Evolutionary conservation across 192 early-diverging fungal genomes (phyloP).

Genomic region (Coemansia sp.): DNA sequence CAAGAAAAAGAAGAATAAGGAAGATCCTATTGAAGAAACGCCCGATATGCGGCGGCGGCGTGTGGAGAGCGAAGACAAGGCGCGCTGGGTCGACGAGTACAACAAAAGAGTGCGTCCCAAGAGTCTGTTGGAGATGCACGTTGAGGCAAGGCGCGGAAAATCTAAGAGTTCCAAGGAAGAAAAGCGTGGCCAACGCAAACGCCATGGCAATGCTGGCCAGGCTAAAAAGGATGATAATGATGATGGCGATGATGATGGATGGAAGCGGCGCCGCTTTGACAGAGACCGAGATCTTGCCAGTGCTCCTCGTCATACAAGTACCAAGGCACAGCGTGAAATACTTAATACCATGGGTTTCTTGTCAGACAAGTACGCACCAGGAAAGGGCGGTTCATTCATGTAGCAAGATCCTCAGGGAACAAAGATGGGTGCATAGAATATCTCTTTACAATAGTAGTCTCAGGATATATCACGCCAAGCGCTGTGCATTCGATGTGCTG

Average conservation of each 20-base stretch:
- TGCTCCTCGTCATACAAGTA: neutral
- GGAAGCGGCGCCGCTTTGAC: slow-evolving; percentile 34
- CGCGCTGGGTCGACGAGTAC: slow-evolving; percentile 44
- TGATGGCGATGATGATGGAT: slow-evolving; percentile 12
- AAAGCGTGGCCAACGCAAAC: neutral
- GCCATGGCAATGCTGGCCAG: neutral
- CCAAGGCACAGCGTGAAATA: slow-evolving; percentile 19
- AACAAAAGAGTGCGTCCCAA: slow-evolving; percentile 43
- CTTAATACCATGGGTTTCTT: slow-evolving; percentile 32
- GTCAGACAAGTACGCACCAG: slow-evolving; percentile 35
- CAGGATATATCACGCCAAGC: too few relatives aligned
- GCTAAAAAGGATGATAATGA: neutral
- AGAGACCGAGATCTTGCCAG: slow-evolving; percentile 25
- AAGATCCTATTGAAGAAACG: slow-evolving; percentile 24
- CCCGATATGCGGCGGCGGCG: slow-evolving; percentile 15
- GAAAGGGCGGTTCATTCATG: slow-evolving; percentile 35
- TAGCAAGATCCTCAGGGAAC: neutral
- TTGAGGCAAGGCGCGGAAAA: slow-evolving; percentile 16
- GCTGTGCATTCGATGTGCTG: too few relatives aligned
- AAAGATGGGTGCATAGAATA: too few relatives aligned
- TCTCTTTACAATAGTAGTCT: too few relatives aligned
- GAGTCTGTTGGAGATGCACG: slow-evolving; percentile 48
- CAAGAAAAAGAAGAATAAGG: slow-evolving; percentile 11
- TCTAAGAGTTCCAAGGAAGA: slow-evolving; percentile 3
- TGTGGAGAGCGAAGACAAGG: slow-evolving; percentile 27